phyloP scores from a whole-genome alignment of 176 grass and related monocot genomes.

The Ananas comosus region DNA sequence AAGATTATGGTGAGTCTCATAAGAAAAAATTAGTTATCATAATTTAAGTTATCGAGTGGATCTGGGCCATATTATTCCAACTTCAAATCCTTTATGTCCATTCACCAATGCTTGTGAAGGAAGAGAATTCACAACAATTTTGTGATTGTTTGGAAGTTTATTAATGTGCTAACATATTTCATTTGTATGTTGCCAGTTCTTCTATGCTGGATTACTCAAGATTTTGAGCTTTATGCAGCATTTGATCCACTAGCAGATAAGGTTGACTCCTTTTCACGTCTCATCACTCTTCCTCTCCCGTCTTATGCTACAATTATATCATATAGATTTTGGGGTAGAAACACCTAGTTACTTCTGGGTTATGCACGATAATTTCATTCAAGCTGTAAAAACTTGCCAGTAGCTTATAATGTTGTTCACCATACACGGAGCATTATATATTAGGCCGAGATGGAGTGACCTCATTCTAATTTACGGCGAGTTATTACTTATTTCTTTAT shows the following conservation, averaged over 20 bases:
- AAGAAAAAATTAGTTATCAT: not conserved
- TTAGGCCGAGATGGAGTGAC: too few species aligned
- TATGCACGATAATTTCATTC: too few species aligned
- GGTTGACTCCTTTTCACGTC: conserved; percentile 27
- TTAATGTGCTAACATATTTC: conserved; percentile 6
- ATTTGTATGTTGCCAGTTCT: conserved; percentile 42
- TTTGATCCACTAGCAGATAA: conserved; percentile 89
- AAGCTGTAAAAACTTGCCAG: too few species aligned
- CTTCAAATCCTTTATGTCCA: too few species aligned
- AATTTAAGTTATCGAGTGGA: not conserved
- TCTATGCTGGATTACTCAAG: conserved; percentile 95
- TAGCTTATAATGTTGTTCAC: too few species aligned
- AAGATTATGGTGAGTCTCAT: conserved; percentile 66
- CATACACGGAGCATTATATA: too few species aligned
- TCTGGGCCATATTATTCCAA: not conserved
- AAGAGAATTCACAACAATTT: not conserved
- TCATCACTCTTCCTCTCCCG: not conserved
- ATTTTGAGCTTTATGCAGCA: conserved; percentile 92
- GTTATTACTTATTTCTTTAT: too few species aligned
- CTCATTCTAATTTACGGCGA: too few species aligned
- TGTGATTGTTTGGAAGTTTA: not conserved
- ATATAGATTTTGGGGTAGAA: not conserved
- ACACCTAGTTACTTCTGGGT: too few species aligned
- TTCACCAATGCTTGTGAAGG: too few species aligned
- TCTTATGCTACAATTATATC: conserved; percentile 1